Percentiles rank a stretch among this genome's conserved stretches.
These are phyloP conservation scores for Thielaviopsis populi DNA, from an alignment of 2,329 filamentous ascomycete genomes.

Conservation along the genomic window DNA sequence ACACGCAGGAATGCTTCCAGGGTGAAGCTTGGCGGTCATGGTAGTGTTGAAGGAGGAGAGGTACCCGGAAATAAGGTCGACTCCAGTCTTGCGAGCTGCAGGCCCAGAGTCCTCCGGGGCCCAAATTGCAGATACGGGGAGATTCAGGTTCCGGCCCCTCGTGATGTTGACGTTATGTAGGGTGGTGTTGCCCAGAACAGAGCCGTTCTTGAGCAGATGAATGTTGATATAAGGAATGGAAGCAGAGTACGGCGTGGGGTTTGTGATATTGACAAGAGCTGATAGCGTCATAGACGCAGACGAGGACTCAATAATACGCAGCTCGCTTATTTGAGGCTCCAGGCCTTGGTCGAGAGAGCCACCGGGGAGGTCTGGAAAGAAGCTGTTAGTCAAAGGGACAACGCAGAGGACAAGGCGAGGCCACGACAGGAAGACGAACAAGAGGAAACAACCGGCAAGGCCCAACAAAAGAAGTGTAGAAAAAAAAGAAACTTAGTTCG, in stretches of 20 bases:
- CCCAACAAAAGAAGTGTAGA: background rate
- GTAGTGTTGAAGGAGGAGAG: slow-evolving; percentile 78
- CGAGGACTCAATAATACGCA: slow-evolving; percentile 60
- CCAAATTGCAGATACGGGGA: slow-evolving; percentile 58
- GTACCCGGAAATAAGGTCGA: slow-evolving; percentile 67
- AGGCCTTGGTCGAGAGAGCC: slow-evolving; percentile 32
- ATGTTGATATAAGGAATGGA: slow-evolving; percentile 67
- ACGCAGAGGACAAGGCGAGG: background rate
- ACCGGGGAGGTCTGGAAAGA: slow-evolving; percentile 17
- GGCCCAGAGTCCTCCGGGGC: slow-evolving; percentile 49
- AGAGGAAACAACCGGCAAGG: background rate
- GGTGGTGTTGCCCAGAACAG: slow-evolving; percentile 59
- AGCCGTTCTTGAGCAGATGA: slow-evolving; percentile 57
- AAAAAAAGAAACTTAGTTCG: slow-evolving; percentile 11
- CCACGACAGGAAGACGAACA: slow-evolving; percentile 3
- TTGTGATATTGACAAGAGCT: slow-evolving; percentile 68
- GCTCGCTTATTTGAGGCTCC: slow-evolving; percentile 50
- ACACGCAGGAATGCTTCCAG: slow-evolving; percentile 55
- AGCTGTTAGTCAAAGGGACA: slow-evolving; percentile 5
- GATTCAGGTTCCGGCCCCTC: slow-evolving; percentile 55
- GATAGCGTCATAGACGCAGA: slow-evolving; percentile 54
- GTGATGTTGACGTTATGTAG: slow-evolving; percentile 47
- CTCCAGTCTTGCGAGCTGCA: slow-evolving; percentile 46
- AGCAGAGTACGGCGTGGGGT: slow-evolving; percentile 77
- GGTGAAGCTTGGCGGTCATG: slow-evolving; percentile 57